Evolutionary conservation across 139 green algal species (phyloP), one percentile per base, ranked within the genome.

Genomic region (Astrephomene gubernaculifera): DNA sequence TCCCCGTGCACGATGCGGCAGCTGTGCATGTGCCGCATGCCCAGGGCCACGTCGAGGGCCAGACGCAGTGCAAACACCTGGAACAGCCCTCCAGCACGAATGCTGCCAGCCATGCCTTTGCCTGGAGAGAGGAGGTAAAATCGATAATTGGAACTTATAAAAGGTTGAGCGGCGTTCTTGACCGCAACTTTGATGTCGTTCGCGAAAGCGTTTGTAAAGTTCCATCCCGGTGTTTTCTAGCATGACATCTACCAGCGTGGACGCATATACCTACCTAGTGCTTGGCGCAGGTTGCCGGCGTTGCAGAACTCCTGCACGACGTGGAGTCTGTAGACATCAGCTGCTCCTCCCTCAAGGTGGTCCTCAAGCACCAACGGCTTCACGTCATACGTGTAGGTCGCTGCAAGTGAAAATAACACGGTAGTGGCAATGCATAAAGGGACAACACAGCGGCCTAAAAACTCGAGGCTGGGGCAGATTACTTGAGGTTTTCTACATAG

Each of bases 301-400:
- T 79, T 63, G 70, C 70, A 79, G 41, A 64, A 79, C 70, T 79
- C 70, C 29, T 79, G 70, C 14, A 79, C 29, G 70, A 79, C 63
- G 70, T 79, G 39, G 27, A 79, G 31, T 25, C 63, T 79, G 43
- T 52, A 25, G 21, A 22, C 68, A 27, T 75, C 68, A 22, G 8
- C 5, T 41, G 29, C 4, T 33, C 19, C 54, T 65, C n/a, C 54
- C 10, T n/a, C n/a, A n/a, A n/a, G n/a, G n/a, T n/a, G n/a, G n/a
- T n/a, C n/a, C 14, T 57, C 49, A 25, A 35, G 68, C 24, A 75
- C 68, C 2, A 75, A 39, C 38, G 38, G 68, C 68, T 75, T 52
- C 2, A 75, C 12, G 36, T 75, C 38, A 39, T 75, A 75, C 68
- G 68, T 38, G 36, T 57, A 75, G 8, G 68, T 75, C 17, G 41